phyloP scores from a whole-genome alignment of 2,329 filamentous ascomycete species.

The Furcasterigmium sp. region DNA sequence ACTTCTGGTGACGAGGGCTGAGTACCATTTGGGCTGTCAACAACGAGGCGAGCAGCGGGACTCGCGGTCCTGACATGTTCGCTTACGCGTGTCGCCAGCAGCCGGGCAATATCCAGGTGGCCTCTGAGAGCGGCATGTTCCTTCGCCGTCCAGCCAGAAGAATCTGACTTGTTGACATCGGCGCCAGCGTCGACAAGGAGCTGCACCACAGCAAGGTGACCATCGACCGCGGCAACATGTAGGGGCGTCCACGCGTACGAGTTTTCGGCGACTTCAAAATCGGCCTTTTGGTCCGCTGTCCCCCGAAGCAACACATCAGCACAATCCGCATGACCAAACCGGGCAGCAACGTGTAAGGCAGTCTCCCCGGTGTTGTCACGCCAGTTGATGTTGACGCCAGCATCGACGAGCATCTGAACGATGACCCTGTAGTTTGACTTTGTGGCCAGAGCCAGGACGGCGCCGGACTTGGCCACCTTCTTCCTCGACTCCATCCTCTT shows the following conservation, averaged over 20 bases:
- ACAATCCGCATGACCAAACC: conserved; percentile 80
- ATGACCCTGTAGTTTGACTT: conserved; percentile 83
- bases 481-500: conserved; percentile 61
- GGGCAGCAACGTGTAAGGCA: conserved; percentile 84
- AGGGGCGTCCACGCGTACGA: conserved; percentile 94
- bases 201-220: conserved; percentile 68
- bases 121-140: conserved; percentile 90
- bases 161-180: conserved; percentile 68
- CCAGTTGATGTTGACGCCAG: conserved; percentile 89
- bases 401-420: conserved; percentile 80
- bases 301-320: conserved; percentile 71
- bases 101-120: conserved; percentile 73
- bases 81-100: conserved; percentile 51
- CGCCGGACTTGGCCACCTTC: conserved; percentile 74
- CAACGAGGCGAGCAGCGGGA: conserved; percentile 4
- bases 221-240: conserved; percentile 88
- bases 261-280: conserved; percentile 74
- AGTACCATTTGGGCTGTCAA: conserved; percentile 6
- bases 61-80: conserved; percentile 13
- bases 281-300: conserved; percentile 62
- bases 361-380: conserved; percentile 88
- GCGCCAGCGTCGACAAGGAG: conserved; percentile 75
- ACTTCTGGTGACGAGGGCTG: conserved; percentile 36
- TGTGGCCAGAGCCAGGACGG: conserved; percentile 81
- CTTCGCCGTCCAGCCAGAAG: conserved; percentile 88